Evolutionary conservation across 805 yeast species (phyloP).

Genomic region (Suhomyces faveliae): DNA sequence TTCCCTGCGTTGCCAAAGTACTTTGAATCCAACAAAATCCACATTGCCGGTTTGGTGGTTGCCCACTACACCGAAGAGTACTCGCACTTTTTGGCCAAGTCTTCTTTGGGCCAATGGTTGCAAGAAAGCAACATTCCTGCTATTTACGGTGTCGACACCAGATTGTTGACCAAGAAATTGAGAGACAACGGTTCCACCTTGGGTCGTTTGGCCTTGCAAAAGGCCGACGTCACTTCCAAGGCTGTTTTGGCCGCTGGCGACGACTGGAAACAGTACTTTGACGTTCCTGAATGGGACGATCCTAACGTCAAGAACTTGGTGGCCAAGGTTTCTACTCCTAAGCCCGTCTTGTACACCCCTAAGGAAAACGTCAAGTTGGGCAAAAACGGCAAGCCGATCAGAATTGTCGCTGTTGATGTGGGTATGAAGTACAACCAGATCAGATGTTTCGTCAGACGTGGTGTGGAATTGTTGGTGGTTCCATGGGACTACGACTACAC

Average conservation of each 20-base stretch:
- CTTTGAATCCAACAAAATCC: constrained; percentile 90
- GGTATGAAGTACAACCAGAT: constrained; percentile 98
- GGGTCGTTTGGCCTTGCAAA: constrained; percentile 78
- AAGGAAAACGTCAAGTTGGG: constrained; percentile 50
- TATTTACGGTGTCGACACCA: constrained; percentile 95
- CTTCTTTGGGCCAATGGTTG: constrained; percentile 92
- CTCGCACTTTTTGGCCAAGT: constrained; percentile 89
- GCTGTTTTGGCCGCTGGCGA: constrained; percentile 32
- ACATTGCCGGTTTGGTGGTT: constrained; percentile 94
- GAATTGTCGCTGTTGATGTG: constrained; percentile 89
- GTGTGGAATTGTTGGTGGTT: constrained; percentile 92
- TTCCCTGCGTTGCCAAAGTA: constrained; percentile 79
- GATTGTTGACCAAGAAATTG: constrained; percentile 88
- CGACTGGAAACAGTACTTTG: constrained; percentile 61
- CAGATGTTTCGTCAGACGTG: constrained; percentile 93
- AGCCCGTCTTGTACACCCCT: constrained; percentile 78
- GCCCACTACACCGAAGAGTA: constrained; percentile 96
- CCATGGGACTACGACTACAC: constrained; percentile 93
- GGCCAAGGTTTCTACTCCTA: constrained; percentile 78
- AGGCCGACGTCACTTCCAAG: constrained; percentile 28
- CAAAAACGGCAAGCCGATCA: constrained; percentile 72
- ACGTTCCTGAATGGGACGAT: constrained; percentile 85
- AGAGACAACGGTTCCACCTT: constrained; percentile 91
- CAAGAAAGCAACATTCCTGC: constrained; percentile 92
- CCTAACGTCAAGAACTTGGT: constrained; percentile 92